phyloP scores from a whole-genome alignment of 2,329 filamentous ascomycete genomes.

The Neurospora crassa region DNA sequence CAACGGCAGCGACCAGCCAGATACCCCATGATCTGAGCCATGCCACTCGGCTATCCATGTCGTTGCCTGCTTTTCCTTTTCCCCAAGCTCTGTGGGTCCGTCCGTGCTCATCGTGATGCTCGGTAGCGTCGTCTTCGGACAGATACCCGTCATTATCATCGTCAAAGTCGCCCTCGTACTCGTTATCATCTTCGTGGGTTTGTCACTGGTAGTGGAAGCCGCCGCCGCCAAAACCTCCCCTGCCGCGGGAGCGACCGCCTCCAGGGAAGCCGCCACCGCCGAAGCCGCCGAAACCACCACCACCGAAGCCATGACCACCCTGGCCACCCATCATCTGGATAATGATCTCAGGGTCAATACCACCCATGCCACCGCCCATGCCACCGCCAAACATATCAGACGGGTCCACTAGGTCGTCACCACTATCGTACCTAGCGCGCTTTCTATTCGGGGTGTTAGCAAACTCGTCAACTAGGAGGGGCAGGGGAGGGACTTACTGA shows the following conservation, averaged over 20 bases:
- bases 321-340: conserved; percentile 77
- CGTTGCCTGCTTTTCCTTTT: conserved; percentile 24
- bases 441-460: conserved; percentile 50
- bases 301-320: conserved; percentile 30
- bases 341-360: conserved; percentile 67
- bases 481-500: conserved; percentile 53
- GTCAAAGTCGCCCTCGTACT: conserved; percentile 22
- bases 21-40: conserved; percentile 22
- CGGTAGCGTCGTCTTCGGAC: conserved; percentile 14
- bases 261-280: conserved; percentile 39
- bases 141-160: conserved; percentile 3
- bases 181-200: conserved; percentile 28
- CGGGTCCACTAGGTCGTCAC: conserved; percentile 82
- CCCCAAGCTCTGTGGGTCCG: conserved; percentile 22
- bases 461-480: neutral
- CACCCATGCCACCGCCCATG: conserved; percentile 50
- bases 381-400: conserved; percentile 72
- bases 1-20: conserved; percentile 33
- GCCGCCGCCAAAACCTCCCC: conserved; percentile 28
- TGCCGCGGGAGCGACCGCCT: conserved; percentile 19
- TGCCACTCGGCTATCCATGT: neutral
- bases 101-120: neutral
- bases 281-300: conserved; percentile 42
- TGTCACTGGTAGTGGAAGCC: conserved; percentile 41
- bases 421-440: conserved; percentile 81